Conservation (phyloP, 73 alveolate species). For the Paramecium caudatum region DNA sequence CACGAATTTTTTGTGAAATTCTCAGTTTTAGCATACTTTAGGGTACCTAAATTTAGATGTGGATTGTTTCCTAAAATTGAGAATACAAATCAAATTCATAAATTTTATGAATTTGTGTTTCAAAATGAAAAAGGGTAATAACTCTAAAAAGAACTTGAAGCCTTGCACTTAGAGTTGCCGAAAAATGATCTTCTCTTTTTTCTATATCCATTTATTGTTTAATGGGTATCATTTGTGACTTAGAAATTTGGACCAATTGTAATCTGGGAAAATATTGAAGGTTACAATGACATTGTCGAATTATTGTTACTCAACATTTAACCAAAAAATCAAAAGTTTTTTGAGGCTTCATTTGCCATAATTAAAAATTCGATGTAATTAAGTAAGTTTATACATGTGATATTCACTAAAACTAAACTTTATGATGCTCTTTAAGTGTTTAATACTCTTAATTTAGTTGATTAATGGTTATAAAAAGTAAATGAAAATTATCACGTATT, state of each 20-base stretch:
- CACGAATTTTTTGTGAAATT: slow-evolving; percentile 56
- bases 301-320: background rate
- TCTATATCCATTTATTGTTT: slow-evolving; percentile 3
- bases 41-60: slow-evolving; percentile 16
- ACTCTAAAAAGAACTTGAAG: slow-evolving; percentile 26
- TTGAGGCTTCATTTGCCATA: slow-evolving; percentile 40
- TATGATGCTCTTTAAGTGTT: slow-evolving; percentile 69
- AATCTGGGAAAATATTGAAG: slow-evolving; percentile 17
- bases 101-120: background rate
- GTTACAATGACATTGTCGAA: background rate
- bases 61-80: background rate
- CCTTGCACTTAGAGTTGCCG: background rate
- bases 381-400: slow-evolving; percentile 3
- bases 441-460: slow-evolving; percentile 42
- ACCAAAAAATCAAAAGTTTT: background rate
- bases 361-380: slow-evolving; percentile 27
- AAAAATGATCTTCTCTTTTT: background rate
- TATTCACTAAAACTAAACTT: background rate
- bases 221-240: background rate
- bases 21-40: slow-evolving; percentile 23
- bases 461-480: slow-evolving; percentile 39
- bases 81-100: background rate
- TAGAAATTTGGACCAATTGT: background rate
- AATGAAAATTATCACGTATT: slow-evolving; percentile 45
- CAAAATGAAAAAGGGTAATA: slow-evolving; percentile 18